Base-by-base conservation (phyloP, 2,329 filamentous ascomycete genomes). In the Pyrenochaeta sp. region DNA sequence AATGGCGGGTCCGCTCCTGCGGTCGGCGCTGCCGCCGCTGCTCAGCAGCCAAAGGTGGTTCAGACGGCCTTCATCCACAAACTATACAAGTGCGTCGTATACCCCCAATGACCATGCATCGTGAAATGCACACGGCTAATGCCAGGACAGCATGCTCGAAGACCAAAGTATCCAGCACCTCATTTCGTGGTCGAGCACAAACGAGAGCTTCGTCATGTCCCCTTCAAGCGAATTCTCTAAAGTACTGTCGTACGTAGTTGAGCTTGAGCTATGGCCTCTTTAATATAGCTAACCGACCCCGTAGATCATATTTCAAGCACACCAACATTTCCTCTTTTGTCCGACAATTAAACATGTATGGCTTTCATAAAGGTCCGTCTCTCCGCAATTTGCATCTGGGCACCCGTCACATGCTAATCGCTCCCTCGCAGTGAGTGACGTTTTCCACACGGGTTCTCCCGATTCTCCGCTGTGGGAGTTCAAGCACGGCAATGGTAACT, bases 21-120 rank as follows among this genome's bases (percentile, higher is more conserved):
- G 2, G 71, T 79, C 2, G 78, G 78, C 24, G 85, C 86, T 14
- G 85, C 86, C 1, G 84, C 88, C 4, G 87, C 87, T 34, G 87
- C 92, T 38, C 90, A 96, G 67, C 92, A 96, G 68, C 92, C 94
- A 47, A 99, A 99, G 75, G 93, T 96, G 30, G 91, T 97, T 11
- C 94, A 99, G 75, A 97, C 94, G 8, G 94, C 94, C 15, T 99
- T 99, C 66, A 97, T 99, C 55, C 94, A 99, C 73, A 99, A 99
- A 74, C 83, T 99, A 23, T 99, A 97, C 80, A 96, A 95, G 92
- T 96, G 80, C 67, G 87, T n/a, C n/a, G n/a, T n/a, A n/a, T 68
- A 34, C 36, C 18, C 35, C 29, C 43, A 34, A 27, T 23, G 40
- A 27, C 30, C 15, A 37, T 44, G 22, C 40, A 35, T 37, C 35